Percentiles rank a stretch among this genome's conserved stretches.
These are phyloP conservation scores for Hyaloscypha hepaticicola DNA, from an alignment of 495 filamentous ascomycete genomes.

Conservation along the genomic window DNA sequence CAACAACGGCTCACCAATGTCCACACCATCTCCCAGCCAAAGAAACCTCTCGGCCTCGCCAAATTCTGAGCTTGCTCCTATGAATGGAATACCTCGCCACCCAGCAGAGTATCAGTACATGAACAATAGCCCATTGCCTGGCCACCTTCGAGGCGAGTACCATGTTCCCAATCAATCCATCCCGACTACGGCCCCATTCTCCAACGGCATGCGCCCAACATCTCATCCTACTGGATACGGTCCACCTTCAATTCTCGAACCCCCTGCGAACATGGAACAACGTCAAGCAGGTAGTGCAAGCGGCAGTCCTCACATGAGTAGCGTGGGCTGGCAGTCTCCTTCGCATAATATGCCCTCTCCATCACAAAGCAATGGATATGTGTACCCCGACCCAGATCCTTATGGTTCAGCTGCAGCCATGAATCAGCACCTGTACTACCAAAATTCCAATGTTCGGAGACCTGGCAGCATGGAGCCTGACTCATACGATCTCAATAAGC, in stretches of 20 bases:
- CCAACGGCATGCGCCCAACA: constrained; percentile 52
- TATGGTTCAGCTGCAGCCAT: constrained; percentile 56
- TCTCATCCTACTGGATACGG: constrained; percentile 81
- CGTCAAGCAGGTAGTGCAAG: constrained; percentile 58
- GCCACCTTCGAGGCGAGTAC: constrained; percentile 76
- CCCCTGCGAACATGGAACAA: constrained; percentile 75
- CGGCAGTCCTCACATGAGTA: constrained; percentile 73
- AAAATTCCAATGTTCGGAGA: constrained; percentile 59
- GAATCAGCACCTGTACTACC: constrained; percentile 66
- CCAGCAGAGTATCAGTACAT: constrained; percentile 65
- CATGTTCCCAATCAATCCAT: constrained; percentile 52
- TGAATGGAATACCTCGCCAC: constrained; percentile 70
- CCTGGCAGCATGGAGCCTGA: constrained; percentile 71
- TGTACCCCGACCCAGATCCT: constrained; percentile 67
- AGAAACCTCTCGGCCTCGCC: constrained; percentile 78
- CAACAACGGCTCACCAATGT: constrained; percentile 76
- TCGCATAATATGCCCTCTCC: constrained; percentile 62
- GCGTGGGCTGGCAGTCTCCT: constrained; percentile 72
- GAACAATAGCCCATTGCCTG: constrained; percentile 70
- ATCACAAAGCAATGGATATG: constrained; percentile 61
- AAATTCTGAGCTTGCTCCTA: constrained; percentile 67
- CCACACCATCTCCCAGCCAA: constrained; percentile 84
- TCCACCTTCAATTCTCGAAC: constrained; percentile 85
- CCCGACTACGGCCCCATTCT: constrained; percentile 63
- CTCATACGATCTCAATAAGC: constrained; percentile 63